phyloP scores from a whole-genome alignment of 2,329 filamentous ascomycete species.

The Aspergillus caelatus region DNA sequence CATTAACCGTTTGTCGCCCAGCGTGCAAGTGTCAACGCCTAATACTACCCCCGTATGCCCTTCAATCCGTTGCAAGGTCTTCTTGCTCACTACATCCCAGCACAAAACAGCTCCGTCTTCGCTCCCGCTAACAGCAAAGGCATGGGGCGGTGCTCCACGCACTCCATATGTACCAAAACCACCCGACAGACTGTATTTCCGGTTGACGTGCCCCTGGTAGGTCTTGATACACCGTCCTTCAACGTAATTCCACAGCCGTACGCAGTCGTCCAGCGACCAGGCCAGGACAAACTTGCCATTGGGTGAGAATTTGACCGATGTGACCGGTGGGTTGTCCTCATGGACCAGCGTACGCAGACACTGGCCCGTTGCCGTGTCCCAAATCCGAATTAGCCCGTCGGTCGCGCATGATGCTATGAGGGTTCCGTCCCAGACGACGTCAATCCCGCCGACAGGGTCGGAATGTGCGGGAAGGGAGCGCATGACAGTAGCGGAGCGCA shows the following conservation, averaged over 20 bases:
- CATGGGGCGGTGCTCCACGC: constrained; percentile 39
- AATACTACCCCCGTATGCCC: constrained; percentile 63
- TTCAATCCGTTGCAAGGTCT: constrained; percentile 69
- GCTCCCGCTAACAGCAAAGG: constrained; percentile 79
- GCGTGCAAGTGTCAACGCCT: constrained; percentile 61
- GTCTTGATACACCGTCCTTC: constrained; percentile 92
- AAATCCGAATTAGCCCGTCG: constrained; percentile 89
- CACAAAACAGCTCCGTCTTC: constrained; percentile 84
- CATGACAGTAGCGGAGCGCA: constrained; percentile 85
- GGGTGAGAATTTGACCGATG: constrained; percentile 86
- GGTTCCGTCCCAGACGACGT: constrained; percentile 90
- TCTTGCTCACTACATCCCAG: constrained; percentile 90
- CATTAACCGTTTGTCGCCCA: constrained; percentile 52
- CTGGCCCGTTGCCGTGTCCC: constrained; percentile 94
- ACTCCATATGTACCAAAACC: constrained; percentile 72
- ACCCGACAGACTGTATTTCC: constrained; percentile 80
- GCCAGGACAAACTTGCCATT: constrained; percentile 93
- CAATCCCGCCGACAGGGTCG: constrained; percentile 90
- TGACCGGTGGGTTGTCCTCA: constrained; percentile 90
- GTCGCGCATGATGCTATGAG: constrained; percentile 88
- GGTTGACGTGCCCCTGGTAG: constrained; percentile 89
- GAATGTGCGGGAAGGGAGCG: constrained; percentile 89
- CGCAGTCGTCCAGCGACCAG: constrained; percentile 85
- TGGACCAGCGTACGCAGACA: constrained; percentile 93
- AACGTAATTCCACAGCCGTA: constrained; percentile 94